phyloP scores from a whole-genome alignment of 257 asterid species.

The Primulina eburnea region DNA sequence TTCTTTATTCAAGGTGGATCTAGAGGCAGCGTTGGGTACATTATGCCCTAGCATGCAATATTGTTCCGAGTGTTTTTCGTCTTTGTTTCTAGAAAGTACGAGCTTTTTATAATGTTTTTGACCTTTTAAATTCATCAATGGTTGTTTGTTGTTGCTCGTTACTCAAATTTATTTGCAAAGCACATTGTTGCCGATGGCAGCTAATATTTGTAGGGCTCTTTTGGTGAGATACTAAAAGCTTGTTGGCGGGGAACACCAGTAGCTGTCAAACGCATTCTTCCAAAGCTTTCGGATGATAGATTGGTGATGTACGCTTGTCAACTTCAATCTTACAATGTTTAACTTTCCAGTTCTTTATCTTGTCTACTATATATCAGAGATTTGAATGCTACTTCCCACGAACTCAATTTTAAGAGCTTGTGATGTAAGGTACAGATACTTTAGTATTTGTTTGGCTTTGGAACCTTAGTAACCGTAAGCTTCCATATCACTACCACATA shows the following conservation, averaged over 20 bases:
- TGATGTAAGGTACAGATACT: not conserved
- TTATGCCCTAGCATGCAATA: not conserved
- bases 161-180: conserved; percentile 22
- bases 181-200: conserved; percentile 29
- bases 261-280: conserved; percentile 95
- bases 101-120: conserved; percentile 6
- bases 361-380: not conserved
- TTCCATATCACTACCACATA: conserved; percentile 4
- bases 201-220: conserved; percentile 77
- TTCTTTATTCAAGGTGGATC: conserved; percentile 6
- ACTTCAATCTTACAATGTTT: conserved; percentile 7
- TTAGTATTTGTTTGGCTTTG: not conserved
- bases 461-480: not conserved
- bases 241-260: conserved; percentile 98
- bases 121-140: not conserved
- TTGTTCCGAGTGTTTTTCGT: not conserved
- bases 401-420: conserved; percentile 17
- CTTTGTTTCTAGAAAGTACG: not conserved
- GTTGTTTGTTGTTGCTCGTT: conserved; percentile 11
- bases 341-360: conserved; percentile 12
- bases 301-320: conserved; percentile 69
- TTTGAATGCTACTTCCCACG: conserved; percentile 14
- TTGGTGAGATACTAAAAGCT: conserved; percentile 95
- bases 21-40: not conserved
- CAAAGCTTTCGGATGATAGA: conserved; percentile 92